Conservation (phyloP, 305 asterid species). For the Fraxinus ornus region DNA sequence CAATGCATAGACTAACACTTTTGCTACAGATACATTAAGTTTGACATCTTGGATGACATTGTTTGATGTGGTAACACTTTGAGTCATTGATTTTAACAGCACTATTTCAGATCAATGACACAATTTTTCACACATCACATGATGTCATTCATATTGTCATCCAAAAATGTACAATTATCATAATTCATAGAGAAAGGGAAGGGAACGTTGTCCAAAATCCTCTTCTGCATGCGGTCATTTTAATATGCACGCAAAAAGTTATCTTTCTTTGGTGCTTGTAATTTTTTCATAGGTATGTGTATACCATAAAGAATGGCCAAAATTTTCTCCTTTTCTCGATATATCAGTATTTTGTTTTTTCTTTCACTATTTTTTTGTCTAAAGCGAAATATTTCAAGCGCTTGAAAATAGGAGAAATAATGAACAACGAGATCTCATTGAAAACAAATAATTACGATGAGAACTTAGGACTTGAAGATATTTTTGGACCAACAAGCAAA, state of each 20-base stretch:
- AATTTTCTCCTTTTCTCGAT: not conserved
- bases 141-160: not conserved
- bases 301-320: not conserved
- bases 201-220: not conserved
- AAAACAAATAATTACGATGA: not conserved
- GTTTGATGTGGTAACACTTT: not conserved
- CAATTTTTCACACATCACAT: not conserved
- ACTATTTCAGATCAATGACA: not conserved
- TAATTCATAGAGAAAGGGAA: not conserved
- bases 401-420: not conserved
- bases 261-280: not conserved
- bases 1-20: not conserved
- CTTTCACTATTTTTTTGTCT: not conserved
- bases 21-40: not conserved
- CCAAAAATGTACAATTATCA: not conserved
- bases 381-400: not conserved
- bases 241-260: not conserved
- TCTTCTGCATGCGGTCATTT: not conserved
- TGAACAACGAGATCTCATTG: not conserved
- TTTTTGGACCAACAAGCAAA: not conserved
- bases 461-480: not conserved
- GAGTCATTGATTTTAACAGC: not conserved
- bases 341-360: not conserved
- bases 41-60: not conserved
- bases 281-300: not conserved